Conservation (phyloP, 371 early-diverging fungal species). For the Conidiobolus incongruus region DNA sequence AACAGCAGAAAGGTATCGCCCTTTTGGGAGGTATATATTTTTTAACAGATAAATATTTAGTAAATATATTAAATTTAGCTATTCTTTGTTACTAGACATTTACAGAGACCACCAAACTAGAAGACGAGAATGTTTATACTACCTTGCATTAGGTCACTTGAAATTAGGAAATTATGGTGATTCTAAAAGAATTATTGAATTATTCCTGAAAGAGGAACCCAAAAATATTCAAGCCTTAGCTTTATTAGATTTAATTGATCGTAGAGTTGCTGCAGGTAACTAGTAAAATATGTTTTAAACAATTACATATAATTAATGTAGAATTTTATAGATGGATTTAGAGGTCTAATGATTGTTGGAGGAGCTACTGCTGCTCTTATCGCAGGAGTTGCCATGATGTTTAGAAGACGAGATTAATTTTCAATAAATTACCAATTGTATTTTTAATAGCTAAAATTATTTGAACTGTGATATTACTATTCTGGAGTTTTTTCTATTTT, state of each 20-base stretch:
- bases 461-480: no score
- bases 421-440: no score
- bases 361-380: constrained; percentile 14
- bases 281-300: background rate
- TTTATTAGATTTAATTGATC: constrained; percentile 56
- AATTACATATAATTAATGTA: constrained; percentile 3
- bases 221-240: constrained; percentile 55
- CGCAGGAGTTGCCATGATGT: background rate
- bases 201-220: constrained; percentile 60
- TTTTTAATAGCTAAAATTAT: no score
- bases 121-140: constrained; percentile 84
- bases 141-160: constrained; percentile 74
- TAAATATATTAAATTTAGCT: background rate
- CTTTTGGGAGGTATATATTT: constrained; percentile 40
- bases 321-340: constrained; percentile 41
- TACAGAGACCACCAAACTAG: constrained; percentile 61
- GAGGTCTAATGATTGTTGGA: constrained; percentile 78
- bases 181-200: constrained; percentile 52
- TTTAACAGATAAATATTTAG: background rate
- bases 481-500: no score
- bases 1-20: constrained; percentile 50
- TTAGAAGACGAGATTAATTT: background rate
- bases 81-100: constrained; percentile 33
- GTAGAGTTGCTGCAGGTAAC: constrained; percentile 55
- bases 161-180: constrained; percentile 66